Evolutionary conservation across 208 protist species (phyloP).

Genomic region (Trypanosoma conorhini): DNA sequence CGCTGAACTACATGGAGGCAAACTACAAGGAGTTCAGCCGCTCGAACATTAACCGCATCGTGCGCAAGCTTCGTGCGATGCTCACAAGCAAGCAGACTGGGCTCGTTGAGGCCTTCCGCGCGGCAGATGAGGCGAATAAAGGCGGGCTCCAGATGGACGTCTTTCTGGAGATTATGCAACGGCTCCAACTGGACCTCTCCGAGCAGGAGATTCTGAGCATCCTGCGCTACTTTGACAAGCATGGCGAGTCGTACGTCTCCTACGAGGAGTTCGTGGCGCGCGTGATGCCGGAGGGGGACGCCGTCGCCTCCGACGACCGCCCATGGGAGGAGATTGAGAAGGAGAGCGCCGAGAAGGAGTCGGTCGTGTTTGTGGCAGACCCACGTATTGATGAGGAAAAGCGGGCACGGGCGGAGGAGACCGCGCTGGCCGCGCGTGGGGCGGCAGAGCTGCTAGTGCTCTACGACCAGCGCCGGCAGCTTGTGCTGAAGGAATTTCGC

Average conservation of each 20-base stretch:
- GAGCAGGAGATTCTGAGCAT: constrained; percentile 93
- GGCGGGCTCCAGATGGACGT: constrained; percentile 75
- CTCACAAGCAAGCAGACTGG: constrained; percentile 73
- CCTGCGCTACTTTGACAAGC: constrained; percentile 92
- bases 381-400: constrained; percentile 58
- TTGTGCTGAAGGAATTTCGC: constrained; percentile 90
- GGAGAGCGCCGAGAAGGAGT: constrained; percentile 56
- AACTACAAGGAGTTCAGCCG: constrained; percentile 80
- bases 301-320: constrained; percentile 63
- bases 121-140: constrained; percentile 58
- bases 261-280: constrained; percentile 87
- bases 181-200: constrained; percentile 71
- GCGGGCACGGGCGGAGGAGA: constrained; percentile 34
- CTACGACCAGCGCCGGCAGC: constrained; percentile 81
- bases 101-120: constrained; percentile 79
- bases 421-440: constrained; percentile 43
- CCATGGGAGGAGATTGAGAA: constrained; percentile 77
- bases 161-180: constrained; percentile 73
- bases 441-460: constrained; percentile 74
- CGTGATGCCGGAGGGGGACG: constrained; percentile 73
- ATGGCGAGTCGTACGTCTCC: constrained; percentile 88
- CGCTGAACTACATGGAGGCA: constrained; percentile 93
- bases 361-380: constrained; percentile 63
- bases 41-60: constrained; percentile 88
- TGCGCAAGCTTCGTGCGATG: constrained; percentile 90